Evolutionary conservation across 2,329 filamentous ascomycete species (phyloP), one percentile per base, ranked within the genome.

Genomic region (Trichoderma breve): DNA sequence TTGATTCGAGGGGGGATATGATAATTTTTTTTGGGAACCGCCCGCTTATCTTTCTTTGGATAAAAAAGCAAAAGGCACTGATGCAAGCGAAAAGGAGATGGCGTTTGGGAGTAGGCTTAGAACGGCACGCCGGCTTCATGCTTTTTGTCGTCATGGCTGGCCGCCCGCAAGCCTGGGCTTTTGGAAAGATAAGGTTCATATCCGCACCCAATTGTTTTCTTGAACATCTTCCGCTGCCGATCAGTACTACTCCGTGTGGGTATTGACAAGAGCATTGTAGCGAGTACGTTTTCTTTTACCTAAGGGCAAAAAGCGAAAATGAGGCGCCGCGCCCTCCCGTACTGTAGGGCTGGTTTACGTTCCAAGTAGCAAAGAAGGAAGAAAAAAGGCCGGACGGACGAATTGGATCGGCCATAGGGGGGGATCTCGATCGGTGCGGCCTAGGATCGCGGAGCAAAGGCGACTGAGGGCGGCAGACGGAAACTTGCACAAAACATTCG

Each of bases 401-500:
- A 12, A 3, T 8, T 55, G 24, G 28, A 34, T 21, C 28, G 55
- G 51, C 12, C 24, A 32, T 32, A n/a, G 32, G 47, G 21, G 58
- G 24, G 26, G 14, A 15, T 21, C 43, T 21, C 43, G 18, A 71
- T 57, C 34, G 64, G 34, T 36, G 14, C 14, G 34, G 43, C 51
- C 51, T 71, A 80, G 26, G 73, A 73, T 63, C 79, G 79, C 61
- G 82, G 74, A 28, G 88, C 86, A 83, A 97, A 98, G 15, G 95
- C 96, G 6, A 98, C 93, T 76, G 93, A 90, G 39, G 85, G 82
- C 2, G 96, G 96, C 73, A 99, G 80, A 74, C 94, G 89, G 82
- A 99, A 98, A 76, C 90, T 97, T 34, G 94, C 95, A 81, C 96
- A 98, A 81, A 95, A 98, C 95, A 98, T 98, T 79, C 92, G 89